Evolutionary conservation across 805 yeast species (phyloP).

Genomic region (Lipomyces yamadae): DNA sequence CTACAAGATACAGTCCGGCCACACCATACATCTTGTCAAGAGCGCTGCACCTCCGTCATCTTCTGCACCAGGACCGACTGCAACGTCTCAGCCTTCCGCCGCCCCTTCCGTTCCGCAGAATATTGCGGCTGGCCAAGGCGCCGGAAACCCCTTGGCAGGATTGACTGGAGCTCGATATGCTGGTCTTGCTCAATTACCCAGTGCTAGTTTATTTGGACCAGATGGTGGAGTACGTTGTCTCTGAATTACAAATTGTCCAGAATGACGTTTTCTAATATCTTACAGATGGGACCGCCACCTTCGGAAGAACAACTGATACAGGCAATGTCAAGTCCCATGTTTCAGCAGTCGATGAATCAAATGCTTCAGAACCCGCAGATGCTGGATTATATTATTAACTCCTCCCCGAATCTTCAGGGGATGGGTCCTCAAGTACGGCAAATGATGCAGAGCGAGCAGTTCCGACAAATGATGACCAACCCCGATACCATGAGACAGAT

Average conservation of each 20-base stretch:
- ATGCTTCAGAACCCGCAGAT: slow-evolving; percentile 86
- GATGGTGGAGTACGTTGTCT: slow-evolving; percentile 70
- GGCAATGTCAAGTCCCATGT: slow-evolving; percentile 80
- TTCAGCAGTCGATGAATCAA: slow-evolving; percentile 80
- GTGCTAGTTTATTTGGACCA: slow-evolving; percentile 87
- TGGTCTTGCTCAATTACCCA: slow-evolving; percentile 85
- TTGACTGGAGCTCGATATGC: slow-evolving; percentile 96
- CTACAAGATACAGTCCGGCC: slow-evolving; percentile 84
- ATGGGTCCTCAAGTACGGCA: slow-evolving; percentile 91
- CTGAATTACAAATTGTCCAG: background rate
- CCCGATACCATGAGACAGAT: slow-evolving; percentile 84
- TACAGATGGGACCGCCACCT: slow-evolving; percentile 66
- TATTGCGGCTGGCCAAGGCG: slow-evolving; percentile 84
- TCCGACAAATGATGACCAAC: slow-evolving; percentile 78
- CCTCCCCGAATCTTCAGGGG: slow-evolving; percentile 76
- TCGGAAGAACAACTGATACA: slow-evolving; percentile 73
- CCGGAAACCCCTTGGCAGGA: slow-evolving; percentile 89
- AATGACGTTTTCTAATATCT: background rate
- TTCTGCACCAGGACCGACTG: slow-evolving; percentile 42
- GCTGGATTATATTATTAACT: slow-evolving; percentile 78
- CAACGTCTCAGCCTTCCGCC: slow-evolving; percentile 39
- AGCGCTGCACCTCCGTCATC: slow-evolving; percentile 61
- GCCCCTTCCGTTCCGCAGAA: slow-evolving; percentile 65
- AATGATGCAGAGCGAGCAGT: slow-evolving; percentile 80
- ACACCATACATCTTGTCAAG: slow-evolving; percentile 86